Conservation (phyloP, 2,329 filamentous ascomycete genomes). For the Colletotrichum sidae region DNA sequence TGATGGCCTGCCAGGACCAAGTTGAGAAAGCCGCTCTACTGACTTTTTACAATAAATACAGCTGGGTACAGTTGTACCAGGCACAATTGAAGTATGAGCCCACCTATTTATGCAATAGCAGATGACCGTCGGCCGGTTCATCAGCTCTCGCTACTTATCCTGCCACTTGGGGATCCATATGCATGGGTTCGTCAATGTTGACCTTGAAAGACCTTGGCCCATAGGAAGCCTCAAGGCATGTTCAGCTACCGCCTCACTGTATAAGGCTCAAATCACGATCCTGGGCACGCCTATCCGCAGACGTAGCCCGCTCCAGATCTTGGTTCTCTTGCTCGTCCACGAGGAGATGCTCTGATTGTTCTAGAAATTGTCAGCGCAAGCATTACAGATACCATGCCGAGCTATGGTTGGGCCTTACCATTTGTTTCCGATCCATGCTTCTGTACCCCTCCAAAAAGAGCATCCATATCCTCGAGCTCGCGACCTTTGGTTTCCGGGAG, state of each 20-base stretch:
- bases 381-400: too few species aligned
- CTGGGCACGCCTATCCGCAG: background rate
- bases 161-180: too few species aligned
- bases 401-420: background rate
- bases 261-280: background rate
- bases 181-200: background rate
- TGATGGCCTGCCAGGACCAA: too few species aligned
- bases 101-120: too few species aligned
- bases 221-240: too few species aligned
- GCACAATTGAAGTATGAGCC: too few species aligned
- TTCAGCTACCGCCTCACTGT: background rate
- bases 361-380: background rate
- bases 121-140: too few species aligned
- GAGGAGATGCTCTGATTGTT: slow-evolving; percentile 8
- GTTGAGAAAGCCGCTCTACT: too few species aligned
- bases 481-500: slow-evolving; percentile 59
- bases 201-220: background rate
- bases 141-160: too few species aligned
- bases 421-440: background rate
- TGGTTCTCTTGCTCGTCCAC: slow-evolving; percentile 1
- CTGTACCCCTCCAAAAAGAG: slow-evolving; percentile 48
- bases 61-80: too few species aligned
- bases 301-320: background rate
- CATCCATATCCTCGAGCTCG: slow-evolving; percentile 58
- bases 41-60: too few species aligned